Evolutionary conservation across 2,329 filamentous ascomycete genomes (phyloP).

Genomic region (Penicillium brasilianum): DNA sequence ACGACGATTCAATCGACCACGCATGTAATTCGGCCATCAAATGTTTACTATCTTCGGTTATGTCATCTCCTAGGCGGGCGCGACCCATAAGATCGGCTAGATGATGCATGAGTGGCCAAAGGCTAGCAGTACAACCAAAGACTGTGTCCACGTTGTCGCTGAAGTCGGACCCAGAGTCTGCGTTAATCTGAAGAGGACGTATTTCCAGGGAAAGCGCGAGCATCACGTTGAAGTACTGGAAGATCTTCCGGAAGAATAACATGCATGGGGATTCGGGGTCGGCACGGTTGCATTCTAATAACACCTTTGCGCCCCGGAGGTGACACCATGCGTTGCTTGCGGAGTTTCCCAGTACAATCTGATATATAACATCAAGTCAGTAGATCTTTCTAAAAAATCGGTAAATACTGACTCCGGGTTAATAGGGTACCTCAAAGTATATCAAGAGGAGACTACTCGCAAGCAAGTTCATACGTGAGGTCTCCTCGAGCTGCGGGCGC

Average conservation of each 20-base stretch:
- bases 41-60: neutral
- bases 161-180: neutral
- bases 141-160: neutral
- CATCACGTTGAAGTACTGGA: neutral
- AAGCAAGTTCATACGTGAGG: neutral
- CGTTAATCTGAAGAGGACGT: neutral
- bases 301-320: neutral
- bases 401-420: neutral
- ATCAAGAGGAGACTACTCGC: neutral
- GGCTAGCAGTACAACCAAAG: neutral
- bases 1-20: neutral
- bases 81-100: neutral
- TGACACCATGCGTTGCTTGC: neutral
- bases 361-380: neutral
- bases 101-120: neutral
- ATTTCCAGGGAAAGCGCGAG: neutral
- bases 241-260: neutral
- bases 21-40: neutral
- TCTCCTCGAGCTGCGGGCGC: neutral
- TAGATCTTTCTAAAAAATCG: rapidly evolving
- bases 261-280: neutral
- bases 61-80: neutral
- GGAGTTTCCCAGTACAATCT: neutral
- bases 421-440: neutral
- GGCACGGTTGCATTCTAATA: neutral